Evolutionary conservation across 225 moss, liverwort and hornwort genomes (phyloP).

Genomic region (Polytrichum commune): DNA sequence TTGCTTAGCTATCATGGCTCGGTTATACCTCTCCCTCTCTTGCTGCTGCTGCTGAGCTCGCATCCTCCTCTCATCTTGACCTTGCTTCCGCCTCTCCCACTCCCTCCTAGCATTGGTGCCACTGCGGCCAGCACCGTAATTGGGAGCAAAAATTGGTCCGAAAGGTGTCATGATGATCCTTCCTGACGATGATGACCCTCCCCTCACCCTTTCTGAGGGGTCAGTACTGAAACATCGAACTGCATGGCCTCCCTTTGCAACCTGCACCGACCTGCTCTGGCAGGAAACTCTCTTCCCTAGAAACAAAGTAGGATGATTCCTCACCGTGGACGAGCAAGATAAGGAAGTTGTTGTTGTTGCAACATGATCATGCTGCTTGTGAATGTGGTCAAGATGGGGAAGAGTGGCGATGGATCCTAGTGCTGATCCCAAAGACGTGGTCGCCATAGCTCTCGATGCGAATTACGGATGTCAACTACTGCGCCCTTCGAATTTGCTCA

Average conservation of each 20-base stretch:
- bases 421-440: conserved; percentile 18
- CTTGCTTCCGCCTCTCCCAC: conserved; percentile 42
- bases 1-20: too few relatives aligned
- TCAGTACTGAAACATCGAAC: conserved; percentile 18
- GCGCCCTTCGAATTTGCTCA: too few relatives aligned
- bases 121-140: conserved; percentile 26
- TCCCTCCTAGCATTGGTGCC: conserved; percentile 31
- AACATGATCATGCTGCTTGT: conserved; percentile 4
- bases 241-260: conserved; percentile 2
- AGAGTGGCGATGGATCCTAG: conserved; percentile 12
- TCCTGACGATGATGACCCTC: conserved; percentile 1
- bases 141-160: conserved; percentile 35
- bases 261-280: background rate
- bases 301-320: conserved; percentile 15
- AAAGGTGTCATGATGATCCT: conserved; percentile 55
- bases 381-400: background rate
- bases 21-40: background rate
- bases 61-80: conserved; percentile 41
- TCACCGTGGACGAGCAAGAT: conserved; percentile 1
- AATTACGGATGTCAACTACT: too few relatives aligned
- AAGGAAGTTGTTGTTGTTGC: conserved; percentile 10
- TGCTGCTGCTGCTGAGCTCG: conserved; percentile 30
- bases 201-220: conserved; percentile 9
- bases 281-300: conserved; percentile 29
- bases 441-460: conserved; percentile 19